Evolutionary conservation across 768 basidiomycete genomes (phyloP).

Genomic region (Chlorophyllum brunneum): DNA sequence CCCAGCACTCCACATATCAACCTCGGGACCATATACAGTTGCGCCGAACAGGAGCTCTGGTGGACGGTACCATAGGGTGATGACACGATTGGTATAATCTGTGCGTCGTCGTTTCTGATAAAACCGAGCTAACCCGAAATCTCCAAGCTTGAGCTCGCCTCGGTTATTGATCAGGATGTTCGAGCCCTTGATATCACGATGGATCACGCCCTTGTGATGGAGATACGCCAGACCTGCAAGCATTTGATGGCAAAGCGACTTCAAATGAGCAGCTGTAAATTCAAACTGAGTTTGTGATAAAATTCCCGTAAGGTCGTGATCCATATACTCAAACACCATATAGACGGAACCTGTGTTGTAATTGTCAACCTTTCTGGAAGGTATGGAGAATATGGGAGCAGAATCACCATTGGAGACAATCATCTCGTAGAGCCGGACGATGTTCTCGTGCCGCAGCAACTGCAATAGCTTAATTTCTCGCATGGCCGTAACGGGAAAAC

Average conservation of each 20-base stretch:
- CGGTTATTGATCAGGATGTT: constrained; percentile 92
- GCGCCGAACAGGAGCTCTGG: constrained; percentile 94
- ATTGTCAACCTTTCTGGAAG: constrained; percentile 3
- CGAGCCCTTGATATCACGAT: constrained; percentile 98
- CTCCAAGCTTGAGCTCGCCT: constrained; percentile 93
- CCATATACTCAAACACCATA: constrained; percentile 99
- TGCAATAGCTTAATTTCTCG: constrained; percentile 98
- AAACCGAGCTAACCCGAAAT: constrained; percentile 96
- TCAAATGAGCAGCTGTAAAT: constrained; percentile 86
- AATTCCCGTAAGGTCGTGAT: constrained; percentile 95
- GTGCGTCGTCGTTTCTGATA: constrained; percentile 87
- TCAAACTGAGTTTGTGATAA: constrained; percentile 85
- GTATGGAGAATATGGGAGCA: not conserved
- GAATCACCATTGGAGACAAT: constrained; percentile 91
- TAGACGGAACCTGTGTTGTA: constrained; percentile 75
- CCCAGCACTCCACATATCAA: constrained; percentile 99
- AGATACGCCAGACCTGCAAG: constrained; percentile 91
- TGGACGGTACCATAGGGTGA: constrained; percentile 97
- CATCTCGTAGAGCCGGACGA: constrained; percentile 93
- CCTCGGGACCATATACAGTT: constrained; percentile 94
- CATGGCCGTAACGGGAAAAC: constrained; percentile 99
- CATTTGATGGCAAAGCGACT: constrained; percentile 96
- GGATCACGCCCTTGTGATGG: constrained; percentile 93
- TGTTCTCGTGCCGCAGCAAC: constrained; percentile 83
- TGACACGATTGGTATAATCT: constrained; percentile 99